A percentile compares a stretch with the other conserved stretches of the same genome.
phyloP scores from a whole-genome alignment of 2,329 filamentous ascomycete genomes.

The Scleromitrula shiraiana region DNA sequence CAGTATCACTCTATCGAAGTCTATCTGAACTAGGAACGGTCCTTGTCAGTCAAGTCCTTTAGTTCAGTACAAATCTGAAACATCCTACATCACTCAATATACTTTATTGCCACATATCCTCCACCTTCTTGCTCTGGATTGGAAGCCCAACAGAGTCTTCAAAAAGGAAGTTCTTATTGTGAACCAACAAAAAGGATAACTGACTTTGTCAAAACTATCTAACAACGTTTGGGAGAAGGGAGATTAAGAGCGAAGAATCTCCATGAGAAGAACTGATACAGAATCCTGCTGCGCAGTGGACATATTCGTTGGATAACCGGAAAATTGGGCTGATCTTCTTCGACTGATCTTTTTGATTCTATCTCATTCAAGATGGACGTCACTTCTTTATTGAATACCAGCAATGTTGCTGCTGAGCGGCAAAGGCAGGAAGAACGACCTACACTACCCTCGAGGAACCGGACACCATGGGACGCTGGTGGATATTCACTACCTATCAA shows the following conservation, averaged over 20 bases:
- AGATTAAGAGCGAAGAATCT: neutral
- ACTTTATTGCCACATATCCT: slow-evolving; percentile 8
- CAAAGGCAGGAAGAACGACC: slow-evolving; percentile 14
- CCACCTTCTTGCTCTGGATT: slow-evolving; percentile 11
- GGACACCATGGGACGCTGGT: slow-evolving; percentile 31
- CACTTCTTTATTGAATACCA: slow-evolving; percentile 28
- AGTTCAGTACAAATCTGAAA: slow-evolving; percentile 25
- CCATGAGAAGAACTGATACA: neutral
- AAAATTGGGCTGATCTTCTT: neutral
- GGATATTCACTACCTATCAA: slow-evolving; percentile 31
- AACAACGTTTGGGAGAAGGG: slow-evolving; percentile 1
- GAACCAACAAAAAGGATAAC: slow-evolving; percentile 5
- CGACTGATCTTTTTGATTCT: neutral
- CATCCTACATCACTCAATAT: slow-evolving; percentile 19
- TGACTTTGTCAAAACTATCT: neutral
- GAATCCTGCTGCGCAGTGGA: slow-evolving; percentile 5
- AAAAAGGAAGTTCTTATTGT: slow-evolving; percentile 3
- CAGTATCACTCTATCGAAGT: slow-evolving; percentile 24
- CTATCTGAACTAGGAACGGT: slow-evolving; percentile 21
- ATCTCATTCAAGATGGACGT: slow-evolving; percentile 28
- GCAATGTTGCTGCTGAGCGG: slow-evolving; percentile 24
- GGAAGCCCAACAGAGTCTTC: slow-evolving; percentile 10
- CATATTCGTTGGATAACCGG: neutral
- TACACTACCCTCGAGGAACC: slow-evolving; percentile 20
- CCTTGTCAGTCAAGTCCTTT: slow-evolving; percentile 19